A percentile compares a stretch with the other conserved stretches of the same genome.
These are phyloP conservation scores for Irpex sp. DNA, from an alignment of 1,284 basidiomycete genomes.

Conservation along the genomic window DNA sequence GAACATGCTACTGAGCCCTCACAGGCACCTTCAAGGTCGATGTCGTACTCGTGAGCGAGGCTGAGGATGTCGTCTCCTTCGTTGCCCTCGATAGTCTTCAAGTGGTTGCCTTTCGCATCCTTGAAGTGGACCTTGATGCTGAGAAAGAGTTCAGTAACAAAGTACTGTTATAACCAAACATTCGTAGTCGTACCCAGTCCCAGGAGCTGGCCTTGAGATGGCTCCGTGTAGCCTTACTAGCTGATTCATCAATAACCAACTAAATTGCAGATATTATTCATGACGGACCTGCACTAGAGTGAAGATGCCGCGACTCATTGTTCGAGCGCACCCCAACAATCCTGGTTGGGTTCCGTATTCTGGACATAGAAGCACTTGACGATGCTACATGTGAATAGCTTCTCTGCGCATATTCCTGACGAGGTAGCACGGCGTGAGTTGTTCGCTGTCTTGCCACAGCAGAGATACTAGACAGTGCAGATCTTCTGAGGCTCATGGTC, in stretches of 20 bases:
- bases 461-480: background rate
- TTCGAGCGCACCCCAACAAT: background rate
- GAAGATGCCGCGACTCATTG: background rate
- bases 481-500: background rate
- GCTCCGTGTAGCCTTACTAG: conserved; percentile 31
- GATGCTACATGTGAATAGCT: background rate
- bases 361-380: background rate
- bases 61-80: conserved; percentile 92
- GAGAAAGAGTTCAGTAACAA: conserved; percentile 1
- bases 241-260: background rate
- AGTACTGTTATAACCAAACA: background rate
- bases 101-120: conserved; percentile 78
- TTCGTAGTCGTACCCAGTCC: conserved; percentile 56
- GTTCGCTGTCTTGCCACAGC: background rate
- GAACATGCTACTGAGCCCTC: conserved; percentile 97
- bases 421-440: background rate
- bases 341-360: background rate
- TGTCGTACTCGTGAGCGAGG: conserved; percentile 93
- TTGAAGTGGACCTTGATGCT: conserved; percentile 90
- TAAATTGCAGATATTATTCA: background rate
- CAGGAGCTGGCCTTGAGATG: conserved; percentile 52
- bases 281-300: conserved; percentile 6
- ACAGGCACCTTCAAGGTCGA: conserved; percentile 98
- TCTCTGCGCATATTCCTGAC: background rate
- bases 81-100: conserved; percentile 90